Conservation (phyloP, 2,329 filamentous ascomycete genomes). For the Cordyceps javanica region DNA sequence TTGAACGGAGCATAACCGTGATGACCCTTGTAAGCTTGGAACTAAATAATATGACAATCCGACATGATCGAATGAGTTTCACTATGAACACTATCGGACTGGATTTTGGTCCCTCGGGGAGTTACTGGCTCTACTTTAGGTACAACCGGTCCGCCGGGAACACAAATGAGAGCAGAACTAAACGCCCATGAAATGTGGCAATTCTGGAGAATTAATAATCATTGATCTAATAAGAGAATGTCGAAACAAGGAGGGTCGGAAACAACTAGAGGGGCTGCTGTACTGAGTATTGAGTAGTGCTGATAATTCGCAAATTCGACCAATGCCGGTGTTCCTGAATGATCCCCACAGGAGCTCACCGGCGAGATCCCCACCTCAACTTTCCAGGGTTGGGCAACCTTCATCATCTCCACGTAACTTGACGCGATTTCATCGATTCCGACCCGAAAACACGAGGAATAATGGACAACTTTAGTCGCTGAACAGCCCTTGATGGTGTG, state of each 20-base stretch:
- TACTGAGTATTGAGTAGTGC: no score
- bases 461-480: slow-evolving; percentile 3
- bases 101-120: no score
- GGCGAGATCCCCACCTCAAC: not conserved
- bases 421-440: not conserved
- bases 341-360: slow-evolving; percentile 3
- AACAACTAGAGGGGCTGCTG: not conserved
- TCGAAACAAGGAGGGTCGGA: no score
- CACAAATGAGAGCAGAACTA: no score
- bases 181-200: no score
- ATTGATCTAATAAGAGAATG: no score
- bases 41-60: not conserved
- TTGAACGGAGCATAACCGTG: not conserved
- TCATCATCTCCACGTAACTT: not conserved
- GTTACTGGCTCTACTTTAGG: not conserved
- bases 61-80: not conserved
- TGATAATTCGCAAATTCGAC: not conserved
- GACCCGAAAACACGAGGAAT: not conserved
- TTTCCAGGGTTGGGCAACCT: not conserved
- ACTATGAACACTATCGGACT: no score
- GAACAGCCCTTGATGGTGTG: slow-evolving; percentile 27
- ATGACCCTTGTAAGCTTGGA: not conserved
- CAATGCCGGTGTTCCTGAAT: not conserved
- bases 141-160: not conserved
- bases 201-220: no score